A percentile compares a stretch with the other conserved stretches of the same genome.
Evolutionary conservation across 2,329 filamentous ascomycete species (phyloP).

Genomic region (Colletotrichum abscissum): DNA sequence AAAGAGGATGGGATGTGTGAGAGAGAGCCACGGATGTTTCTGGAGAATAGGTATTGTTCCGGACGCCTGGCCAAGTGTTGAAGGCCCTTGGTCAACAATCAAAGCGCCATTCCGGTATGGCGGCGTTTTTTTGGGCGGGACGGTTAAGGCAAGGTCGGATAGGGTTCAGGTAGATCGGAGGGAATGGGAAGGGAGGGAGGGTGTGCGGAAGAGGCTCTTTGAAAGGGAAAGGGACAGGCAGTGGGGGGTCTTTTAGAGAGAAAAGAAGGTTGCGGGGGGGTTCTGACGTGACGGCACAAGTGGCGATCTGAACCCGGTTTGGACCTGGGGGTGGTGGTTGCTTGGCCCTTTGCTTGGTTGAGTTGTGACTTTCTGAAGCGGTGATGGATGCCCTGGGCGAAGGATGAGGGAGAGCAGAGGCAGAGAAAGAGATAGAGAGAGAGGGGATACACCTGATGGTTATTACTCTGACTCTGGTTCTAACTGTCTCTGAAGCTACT

Average conservation of each 20-base stretch:
- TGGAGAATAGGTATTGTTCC: slow-evolving; percentile 24
- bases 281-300: slow-evolving; percentile 35
- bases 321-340: neutral
- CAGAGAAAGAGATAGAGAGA: neutral
- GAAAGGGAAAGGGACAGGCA: slow-evolving; percentile 26
- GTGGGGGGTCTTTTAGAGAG: slow-evolving; percentile 34
- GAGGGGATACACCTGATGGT: neutral
- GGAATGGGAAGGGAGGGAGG: slow-evolving; percentile 30
- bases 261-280: slow-evolving; percentile 35
- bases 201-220: slow-evolving; percentile 33
- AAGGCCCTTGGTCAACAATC: slow-evolving; percentile 21
- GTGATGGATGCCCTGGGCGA: neutral
- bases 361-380: neutral
- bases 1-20: neutral
- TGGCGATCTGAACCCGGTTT: slow-evolving; percentile 34
- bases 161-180: slow-evolving; percentile 33
- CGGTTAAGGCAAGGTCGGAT: slow-evolving; percentile 12
- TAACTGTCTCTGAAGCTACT: neutral
- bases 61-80: slow-evolving; percentile 34
- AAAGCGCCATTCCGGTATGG: slow-evolving; percentile 31
- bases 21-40: slow-evolving; percentile 22
- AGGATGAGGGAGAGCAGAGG: neutral
- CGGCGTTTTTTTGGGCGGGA: slow-evolving; percentile 11
- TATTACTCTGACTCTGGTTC: neutral
- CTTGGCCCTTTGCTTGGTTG: neutral